These are phyloP conservation scores for Biscutella laevigata DNA, from an alignment of 441 rosid species.

Conservation along the genomic window DNA sequence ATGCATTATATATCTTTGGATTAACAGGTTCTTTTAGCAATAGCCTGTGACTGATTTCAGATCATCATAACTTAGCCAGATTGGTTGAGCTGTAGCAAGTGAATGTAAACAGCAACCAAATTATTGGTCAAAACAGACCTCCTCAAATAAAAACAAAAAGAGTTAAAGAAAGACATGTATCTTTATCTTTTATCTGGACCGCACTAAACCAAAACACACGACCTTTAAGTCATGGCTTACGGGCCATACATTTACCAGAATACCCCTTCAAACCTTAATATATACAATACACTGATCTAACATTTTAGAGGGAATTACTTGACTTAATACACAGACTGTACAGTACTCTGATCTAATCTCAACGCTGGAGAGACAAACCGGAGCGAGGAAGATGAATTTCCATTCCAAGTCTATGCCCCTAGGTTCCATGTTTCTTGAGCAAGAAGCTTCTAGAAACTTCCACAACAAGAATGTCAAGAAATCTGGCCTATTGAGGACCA, in stretches of 20 bases:
- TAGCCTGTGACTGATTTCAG: neutral
- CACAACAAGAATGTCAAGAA: slow-evolving; percentile 38
- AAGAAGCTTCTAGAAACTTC: slow-evolving; percentile 14
- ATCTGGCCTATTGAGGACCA: slow-evolving; percentile 72
- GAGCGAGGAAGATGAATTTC: slow-evolving; percentile 23
- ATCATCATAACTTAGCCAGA: neutral
- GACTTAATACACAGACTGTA: neutral
- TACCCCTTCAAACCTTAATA: neutral
- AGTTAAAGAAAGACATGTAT: neutral
- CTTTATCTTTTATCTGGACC: slow-evolving; percentile 2
- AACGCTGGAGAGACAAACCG: slow-evolving; percentile 3
- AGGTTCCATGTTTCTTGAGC: slow-evolving; percentile 24
- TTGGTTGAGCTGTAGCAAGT: slow-evolving; percentile 1
- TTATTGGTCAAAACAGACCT: slow-evolving; percentile 5
- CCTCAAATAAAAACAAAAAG: slow-evolving; percentile 9
- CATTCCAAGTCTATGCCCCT: slow-evolving; percentile 64
- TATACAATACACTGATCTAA: too few relatives aligned
- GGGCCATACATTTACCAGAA: neutral
- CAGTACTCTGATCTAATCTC: too few relatives aligned
- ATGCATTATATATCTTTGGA: too few relatives aligned
- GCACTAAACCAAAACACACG: neutral
- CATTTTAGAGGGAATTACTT: slow-evolving; percentile 10
- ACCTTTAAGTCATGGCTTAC: neutral
- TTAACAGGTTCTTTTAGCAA: neutral
- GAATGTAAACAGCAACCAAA: neutral